These are phyloP conservation scores for Scalesia atractyloides DNA, from an alignment of 129 eudicot species.

Conservation along the genomic window DNA sequence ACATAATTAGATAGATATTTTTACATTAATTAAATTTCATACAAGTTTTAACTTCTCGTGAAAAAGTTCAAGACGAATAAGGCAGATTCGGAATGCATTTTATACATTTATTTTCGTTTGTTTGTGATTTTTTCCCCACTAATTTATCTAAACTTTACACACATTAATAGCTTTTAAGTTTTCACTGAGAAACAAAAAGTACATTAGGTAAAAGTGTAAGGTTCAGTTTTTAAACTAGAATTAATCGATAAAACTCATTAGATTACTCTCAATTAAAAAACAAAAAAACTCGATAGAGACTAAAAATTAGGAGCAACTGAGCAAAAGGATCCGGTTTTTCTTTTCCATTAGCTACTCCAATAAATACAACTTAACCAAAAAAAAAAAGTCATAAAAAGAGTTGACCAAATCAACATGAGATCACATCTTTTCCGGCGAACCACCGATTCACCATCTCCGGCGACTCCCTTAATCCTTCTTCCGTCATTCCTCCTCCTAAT, in stretches of 20 bases:
- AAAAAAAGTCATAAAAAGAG: background rate
- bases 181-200: too few species aligned
- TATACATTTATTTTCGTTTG: too few species aligned
- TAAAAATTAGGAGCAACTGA: background rate
- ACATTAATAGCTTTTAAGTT: too few species aligned
- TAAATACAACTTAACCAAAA: background rate
- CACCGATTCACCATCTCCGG: conserved; percentile 18
- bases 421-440: conserved; percentile 33
- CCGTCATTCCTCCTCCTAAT: conserved; percentile 5
- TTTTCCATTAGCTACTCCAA: background rate
- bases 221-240: background rate
- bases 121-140: too few species aligned
- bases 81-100: too few species aligned
- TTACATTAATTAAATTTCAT: too few species aligned
- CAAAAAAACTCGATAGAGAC: background rate
- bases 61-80: too few species aligned
- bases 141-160: too few species aligned
- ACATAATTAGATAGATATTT: too few species aligned
- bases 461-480: background rate
- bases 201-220: background rate
- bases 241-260: background rate
- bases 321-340: background rate
- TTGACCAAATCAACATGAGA: conserved; percentile 29
- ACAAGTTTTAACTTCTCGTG: too few species aligned
- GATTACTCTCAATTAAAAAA: background rate